These are phyloP conservation scores for Rhizoclosmatium globosum DNA, from an alignment of 192 early-diverging fungal genomes.

Conservation along the genomic window DNA sequence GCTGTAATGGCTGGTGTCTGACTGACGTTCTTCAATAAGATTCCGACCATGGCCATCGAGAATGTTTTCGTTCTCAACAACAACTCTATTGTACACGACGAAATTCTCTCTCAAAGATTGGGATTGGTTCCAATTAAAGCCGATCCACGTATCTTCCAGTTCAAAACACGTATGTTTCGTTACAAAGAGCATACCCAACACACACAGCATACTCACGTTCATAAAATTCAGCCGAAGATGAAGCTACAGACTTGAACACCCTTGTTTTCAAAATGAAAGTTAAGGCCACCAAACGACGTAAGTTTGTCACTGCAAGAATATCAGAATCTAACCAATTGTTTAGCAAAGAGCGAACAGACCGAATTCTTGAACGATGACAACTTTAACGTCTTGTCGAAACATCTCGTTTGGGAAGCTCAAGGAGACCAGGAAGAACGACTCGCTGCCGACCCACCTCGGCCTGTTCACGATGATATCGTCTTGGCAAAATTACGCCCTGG, in stretches of 20 bases:
- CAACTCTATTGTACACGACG: constrained; percentile 90
- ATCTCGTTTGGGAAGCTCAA: constrained; percentile 89
- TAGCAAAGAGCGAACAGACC: constrained; percentile 9
- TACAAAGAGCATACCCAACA: not conserved
- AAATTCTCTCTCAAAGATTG: constrained; percentile 90
- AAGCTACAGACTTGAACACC: constrained; percentile 92
- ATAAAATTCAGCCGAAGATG: constrained; percentile 60
- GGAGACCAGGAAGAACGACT: constrained; percentile 85
- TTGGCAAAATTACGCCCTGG: constrained; percentile 93
- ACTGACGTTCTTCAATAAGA: constrained; percentile 42
- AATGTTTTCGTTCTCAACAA: constrained; percentile 92
- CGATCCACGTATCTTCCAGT: constrained; percentile 84
- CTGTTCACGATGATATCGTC: constrained; percentile 92
- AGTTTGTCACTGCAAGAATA: not conserved
- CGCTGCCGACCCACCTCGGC: constrained; percentile 70
- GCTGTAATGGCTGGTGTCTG: not conserved
- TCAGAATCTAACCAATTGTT: not conserved
- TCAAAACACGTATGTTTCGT: constrained; percentile 48
- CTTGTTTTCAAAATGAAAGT: constrained; percentile 87
- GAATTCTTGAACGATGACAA: constrained; percentile 14
- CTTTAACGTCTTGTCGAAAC: constrained; percentile 70
- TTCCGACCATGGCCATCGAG: constrained; percentile 98
- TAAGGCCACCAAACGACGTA: constrained; percentile 58
- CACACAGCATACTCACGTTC: not conserved
- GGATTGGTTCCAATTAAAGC: constrained; percentile 92